A percentile compares a stretch with the other conserved stretches of the same genome.
Evolutionary conservation across 805 yeast species (phyloP).

Genomic region (Metschnikowia sp.): DNA sequence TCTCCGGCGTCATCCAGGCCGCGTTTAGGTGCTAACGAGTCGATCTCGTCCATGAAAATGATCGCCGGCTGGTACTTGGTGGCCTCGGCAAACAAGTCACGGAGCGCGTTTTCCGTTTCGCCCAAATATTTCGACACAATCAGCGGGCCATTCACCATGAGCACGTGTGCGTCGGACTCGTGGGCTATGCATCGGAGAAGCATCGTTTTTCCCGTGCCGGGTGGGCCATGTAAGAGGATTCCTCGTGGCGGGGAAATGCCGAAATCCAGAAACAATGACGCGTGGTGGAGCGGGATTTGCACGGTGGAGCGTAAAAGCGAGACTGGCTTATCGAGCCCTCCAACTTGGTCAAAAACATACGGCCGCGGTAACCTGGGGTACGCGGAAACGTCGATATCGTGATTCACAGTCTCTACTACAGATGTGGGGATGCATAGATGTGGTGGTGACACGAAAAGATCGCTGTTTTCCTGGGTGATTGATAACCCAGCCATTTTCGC

Average conservation of each 20-base stretch:
- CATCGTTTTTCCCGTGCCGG: slow-evolving; percentile 96
- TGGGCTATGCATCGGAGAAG: slow-evolving; percentile 77
- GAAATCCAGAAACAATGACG: slow-evolving; percentile 73
- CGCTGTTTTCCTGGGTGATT: slow-evolving; percentile 8
- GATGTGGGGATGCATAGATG: slow-evolving; percentile 35
- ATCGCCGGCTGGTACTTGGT: slow-evolving; percentile 80
- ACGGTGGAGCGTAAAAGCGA: slow-evolving; percentile 59
- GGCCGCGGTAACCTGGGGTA: slow-evolving; percentile 46
- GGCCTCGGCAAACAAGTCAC: slow-evolving; percentile 84
- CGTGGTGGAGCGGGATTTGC: slow-evolving; percentile 76
- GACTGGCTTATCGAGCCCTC: slow-evolving; percentile 73
- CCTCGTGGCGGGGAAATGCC: slow-evolving; percentile 95
- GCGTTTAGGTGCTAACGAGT: slow-evolving; percentile 83
- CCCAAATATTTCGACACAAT: slow-evolving; percentile 92
- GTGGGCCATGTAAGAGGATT: slow-evolving; percentile 89
- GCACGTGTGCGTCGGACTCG: slow-evolving; percentile 76
- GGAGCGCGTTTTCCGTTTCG: slow-evolving; percentile 83
- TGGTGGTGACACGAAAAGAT: slow-evolving; percentile 44
- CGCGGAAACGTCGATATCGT: slow-evolving; percentile 15
- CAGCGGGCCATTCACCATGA: slow-evolving; percentile 86
- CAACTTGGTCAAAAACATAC: slow-evolving; percentile 54
- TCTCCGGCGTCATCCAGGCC: slow-evolving; percentile 85
- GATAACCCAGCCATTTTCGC: slow-evolving; percentile 13
- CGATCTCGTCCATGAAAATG: slow-evolving; percentile 89
- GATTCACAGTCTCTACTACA: slow-evolving; percentile 15